phyloP scores from a whole-genome alignment of 805 yeast species.

The Kazachstania martiniae region DNA sequence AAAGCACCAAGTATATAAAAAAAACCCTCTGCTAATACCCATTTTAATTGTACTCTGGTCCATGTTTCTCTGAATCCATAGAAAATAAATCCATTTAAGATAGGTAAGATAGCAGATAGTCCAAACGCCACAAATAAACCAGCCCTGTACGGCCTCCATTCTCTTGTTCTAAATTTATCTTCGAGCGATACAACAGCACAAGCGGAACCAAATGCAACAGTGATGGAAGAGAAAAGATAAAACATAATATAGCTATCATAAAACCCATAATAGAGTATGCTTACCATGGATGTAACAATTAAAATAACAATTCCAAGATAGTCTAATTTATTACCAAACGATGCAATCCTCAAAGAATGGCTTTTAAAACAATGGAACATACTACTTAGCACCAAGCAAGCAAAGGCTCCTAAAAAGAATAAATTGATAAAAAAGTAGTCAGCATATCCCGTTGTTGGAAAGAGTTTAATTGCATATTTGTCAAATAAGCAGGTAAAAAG shows the following conservation, averaged over 20 bases:
- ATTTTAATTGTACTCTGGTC: slow-evolving; percentile 43
- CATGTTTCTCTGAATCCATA: slow-evolving; percentile 43
- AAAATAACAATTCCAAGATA: slow-evolving; percentile 64
- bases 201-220: slow-evolving; percentile 43
- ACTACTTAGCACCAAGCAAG: slow-evolving; percentile 54
- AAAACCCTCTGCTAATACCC: slow-evolving; percentile 60
- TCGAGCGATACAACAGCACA: slow-evolving; percentile 57
- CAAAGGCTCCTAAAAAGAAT: slow-evolving; percentile 42
- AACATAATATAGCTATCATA: slow-evolving; percentile 34
- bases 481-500: slow-evolving; percentile 15
- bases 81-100: slow-evolving; percentile 38
- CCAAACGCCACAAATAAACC: slow-evolving; percentile 74
- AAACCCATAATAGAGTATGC: slow-evolving; percentile 38
- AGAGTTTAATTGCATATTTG: slow-evolving; percentile 25
- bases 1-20: slow-evolving; percentile 73
- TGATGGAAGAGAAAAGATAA: slow-evolving; percentile 33
- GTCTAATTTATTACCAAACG: slow-evolving; percentile 59
- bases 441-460: slow-evolving; percentile 35
- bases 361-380: slow-evolving; percentile 55
- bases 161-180: slow-evolving; percentile 55
- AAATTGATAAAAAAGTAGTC: slow-evolving; percentile 26
- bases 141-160: slow-evolving; percentile 71
- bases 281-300: slow-evolving; percentile 51
- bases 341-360: slow-evolving; percentile 46
- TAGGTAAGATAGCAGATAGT: slow-evolving; percentile 62